Base-by-base conservation (phyloP, 2,329 filamentous ascomycete genomes). In the Magnaporthales sp. region DNA sequence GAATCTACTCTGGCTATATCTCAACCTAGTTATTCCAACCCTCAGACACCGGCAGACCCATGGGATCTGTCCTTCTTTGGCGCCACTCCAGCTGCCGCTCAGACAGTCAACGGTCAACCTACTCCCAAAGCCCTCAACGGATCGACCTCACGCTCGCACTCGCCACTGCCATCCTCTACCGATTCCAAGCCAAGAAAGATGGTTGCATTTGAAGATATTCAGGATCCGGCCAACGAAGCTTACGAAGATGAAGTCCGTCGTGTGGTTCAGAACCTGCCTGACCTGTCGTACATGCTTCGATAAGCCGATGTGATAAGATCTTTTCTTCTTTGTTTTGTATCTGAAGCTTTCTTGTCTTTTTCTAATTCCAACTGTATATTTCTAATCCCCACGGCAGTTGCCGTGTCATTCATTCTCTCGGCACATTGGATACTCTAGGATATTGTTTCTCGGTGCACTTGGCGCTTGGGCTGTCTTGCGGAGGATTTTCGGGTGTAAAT, bases 261-360 rank as follows among this genome's bases (percentile, higher is more conserved):
- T 1, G 73, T 77, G 22, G 58, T 77, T 3, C 63, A 63, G 2
- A 68, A 68, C 10, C 69, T 78, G 1, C 76, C 76, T 0, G 72
- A 78, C 65, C 68, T 78, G 22, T 74, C 75, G 1, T 78, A 77
- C 65, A 78, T 78, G 76, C 66, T 74, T 10, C 69, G 70, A 62
- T 76, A 70, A 70, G 27, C 38, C 10, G 38, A 46, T 46, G 13
- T 22, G 3, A 19, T 58, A 4, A 29, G 31, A 29, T 30, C 10
- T 58, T 15, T 22, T 63, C 27, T 38, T n/a, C 11, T 13, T 32
- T 15, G 15, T 32, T 7, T 65, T 62, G 24, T 62, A 15, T 4
- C 27, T 27, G 60, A 27, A n/a, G 24, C 3, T 2, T 62, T 62
- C 31, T 10, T n/a, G 15, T 62, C 11, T 62, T 9, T 62, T 26